Conservation (phyloP, 2,329 filamentous ascomycete genomes). For the Phialemoniopsis sp. region DNA sequence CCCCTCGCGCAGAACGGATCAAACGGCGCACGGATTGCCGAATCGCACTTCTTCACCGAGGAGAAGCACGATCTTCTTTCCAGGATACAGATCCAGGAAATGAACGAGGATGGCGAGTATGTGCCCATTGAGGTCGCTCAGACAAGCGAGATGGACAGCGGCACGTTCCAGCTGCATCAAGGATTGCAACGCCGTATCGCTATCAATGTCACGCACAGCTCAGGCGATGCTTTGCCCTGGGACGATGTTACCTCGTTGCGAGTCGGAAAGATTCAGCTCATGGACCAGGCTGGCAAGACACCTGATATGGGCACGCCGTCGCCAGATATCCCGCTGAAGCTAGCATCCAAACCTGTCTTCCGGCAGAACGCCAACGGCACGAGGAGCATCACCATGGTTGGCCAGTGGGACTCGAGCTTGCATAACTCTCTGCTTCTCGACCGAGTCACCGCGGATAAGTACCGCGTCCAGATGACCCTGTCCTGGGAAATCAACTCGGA, state of each 20-base stretch:
- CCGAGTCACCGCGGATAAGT: conserved; percentile 86
- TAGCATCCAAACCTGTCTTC: conserved; percentile 73
- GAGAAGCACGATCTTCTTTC: conserved; percentile 93
- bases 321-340: conserved; percentile 71
- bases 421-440: conserved; percentile 93
- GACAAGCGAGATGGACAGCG: conserved; percentile 75
- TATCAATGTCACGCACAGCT: conserved; percentile 86
- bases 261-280: conserved; percentile 75
- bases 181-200: conserved; percentile 85
- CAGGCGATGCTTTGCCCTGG: conserved; percentile 85
- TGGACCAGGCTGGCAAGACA: conserved; percentile 82
- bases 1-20: conserved; percentile 50
- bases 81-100: conserved; percentile 82
- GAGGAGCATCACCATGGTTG: conserved; percentile 77
- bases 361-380: conserved; percentile 88
- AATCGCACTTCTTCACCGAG: conserved; percentile 89
- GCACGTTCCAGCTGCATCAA: conserved; percentile 92
- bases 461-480: conserved; percentile 82
- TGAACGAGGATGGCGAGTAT: conserved; percentile 88
- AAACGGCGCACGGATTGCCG: conserved; percentile 69
- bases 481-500: conserved; percentile 82
- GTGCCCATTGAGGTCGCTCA: conserved; percentile 90
- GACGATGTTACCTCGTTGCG: conserved; percentile 73
- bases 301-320: conserved; percentile 71
- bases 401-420: conserved; percentile 94